phyloP scores from a whole-genome alignment of 257 asterid genomes.

The Scutellaria baicalensis region DNA sequence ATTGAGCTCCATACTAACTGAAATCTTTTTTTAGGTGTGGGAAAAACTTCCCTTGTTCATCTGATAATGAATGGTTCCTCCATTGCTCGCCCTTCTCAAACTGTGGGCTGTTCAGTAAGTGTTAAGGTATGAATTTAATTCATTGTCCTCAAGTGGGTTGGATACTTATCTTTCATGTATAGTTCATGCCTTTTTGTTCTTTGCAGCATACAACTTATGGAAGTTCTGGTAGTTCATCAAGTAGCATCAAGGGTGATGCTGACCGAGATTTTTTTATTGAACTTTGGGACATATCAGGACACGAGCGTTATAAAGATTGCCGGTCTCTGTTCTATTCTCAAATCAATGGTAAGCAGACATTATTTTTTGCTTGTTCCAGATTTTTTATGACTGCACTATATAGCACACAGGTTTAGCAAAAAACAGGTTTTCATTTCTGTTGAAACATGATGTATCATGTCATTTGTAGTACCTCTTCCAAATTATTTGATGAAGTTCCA shows the following conservation, averaged over 20 bases:
- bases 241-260: slow-evolving; percentile 47
- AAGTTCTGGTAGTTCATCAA: slow-evolving; percentile 69
- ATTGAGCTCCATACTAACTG: neutral
- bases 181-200: slow-evolving; percentile 3
- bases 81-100: slow-evolving; percentile 70
- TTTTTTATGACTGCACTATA: neutral
- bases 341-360: slow-evolving; percentile 62
- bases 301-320: slow-evolving; percentile 88
- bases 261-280: slow-evolving; percentile 86
- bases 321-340: slow-evolving; percentile 91
- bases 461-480: too few relatives aligned
- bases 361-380: neutral
- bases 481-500: neutral
- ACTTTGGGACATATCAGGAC: slow-evolving; percentile 98
- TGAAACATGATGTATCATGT: neutral
- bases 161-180: slow-evolving; percentile 2
- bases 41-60: slow-evolving; percentile 93
- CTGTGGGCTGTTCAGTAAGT: slow-evolving; percentile 77
- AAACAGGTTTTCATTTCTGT: neutral
- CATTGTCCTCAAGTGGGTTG: neutral
- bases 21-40: slow-evolving; percentile 56
- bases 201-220: slow-evolving; percentile 79
- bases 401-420: neutral
- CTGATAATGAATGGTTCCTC: slow-evolving; percentile 85
- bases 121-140: slow-evolving; percentile 51